These are phyloP conservation scores for Neurospora crassa DNA, from an alignment of 2,329 filamentous ascomycete species.

Conservation along the genomic window DNA sequence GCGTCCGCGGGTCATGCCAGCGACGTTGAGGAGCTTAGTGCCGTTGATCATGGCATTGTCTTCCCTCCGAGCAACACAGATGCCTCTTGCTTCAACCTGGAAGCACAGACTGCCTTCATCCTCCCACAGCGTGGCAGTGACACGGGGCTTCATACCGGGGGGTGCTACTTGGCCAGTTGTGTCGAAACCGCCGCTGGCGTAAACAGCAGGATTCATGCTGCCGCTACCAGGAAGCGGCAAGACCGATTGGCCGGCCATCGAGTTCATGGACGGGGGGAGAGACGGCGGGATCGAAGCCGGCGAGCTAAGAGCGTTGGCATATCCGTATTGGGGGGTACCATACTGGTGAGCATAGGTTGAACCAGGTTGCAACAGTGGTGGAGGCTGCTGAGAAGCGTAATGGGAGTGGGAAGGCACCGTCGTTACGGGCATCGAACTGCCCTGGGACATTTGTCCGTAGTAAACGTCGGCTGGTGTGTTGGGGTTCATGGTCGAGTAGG, in stretches of 20 bases:
- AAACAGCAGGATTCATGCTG: constrained; percentile 38
- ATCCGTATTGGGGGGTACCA: constrained; percentile 54
- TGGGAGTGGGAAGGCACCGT: constrained; percentile 81
- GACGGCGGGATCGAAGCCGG: constrained; percentile 60
- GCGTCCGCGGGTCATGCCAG: constrained; percentile 93
- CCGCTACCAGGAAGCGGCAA: constrained; percentile 58
- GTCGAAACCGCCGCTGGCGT: constrained; percentile 55
- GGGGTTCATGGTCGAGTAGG: constrained; percentile 66
- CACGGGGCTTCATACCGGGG: constrained; percentile 88
- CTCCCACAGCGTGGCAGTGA: constrained; percentile 96
- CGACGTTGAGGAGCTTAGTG: constrained; percentile 92
- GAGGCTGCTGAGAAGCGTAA: constrained; percentile 55
- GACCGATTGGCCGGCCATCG: constrained; percentile 57
- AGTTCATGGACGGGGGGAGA: constrained; percentile 36
- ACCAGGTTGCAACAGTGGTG: constrained; percentile 63
- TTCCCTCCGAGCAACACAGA: constrained; percentile 90
- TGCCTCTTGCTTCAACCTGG: constrained; percentile 90
- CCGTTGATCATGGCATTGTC: constrained; percentile 99
- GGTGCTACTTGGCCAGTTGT: constrained; percentile 88
- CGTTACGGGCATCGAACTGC: constrained; percentile 65
- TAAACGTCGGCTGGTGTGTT: constrained; percentile 79
- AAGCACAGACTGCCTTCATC: constrained; percentile 97
- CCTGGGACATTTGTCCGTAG: constrained; percentile 65
- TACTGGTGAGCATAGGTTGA: constrained; percentile 65
- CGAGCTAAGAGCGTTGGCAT: constrained; percentile 70